Conservation (phyloP, 129 eudicot species). For the Flaveria bidentis region DNA sequence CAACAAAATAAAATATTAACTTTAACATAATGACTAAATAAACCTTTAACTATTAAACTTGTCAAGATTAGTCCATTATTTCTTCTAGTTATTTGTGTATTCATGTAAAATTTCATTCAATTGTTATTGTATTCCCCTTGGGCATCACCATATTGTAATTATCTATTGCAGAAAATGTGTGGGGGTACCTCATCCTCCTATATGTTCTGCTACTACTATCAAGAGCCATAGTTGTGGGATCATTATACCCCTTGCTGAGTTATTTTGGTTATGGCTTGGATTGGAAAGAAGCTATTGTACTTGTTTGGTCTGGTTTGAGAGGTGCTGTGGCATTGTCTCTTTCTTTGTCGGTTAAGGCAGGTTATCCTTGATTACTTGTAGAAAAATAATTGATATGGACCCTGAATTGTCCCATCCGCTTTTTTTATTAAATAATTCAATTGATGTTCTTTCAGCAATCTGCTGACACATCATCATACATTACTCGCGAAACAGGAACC, state of each 20-base stretch:
- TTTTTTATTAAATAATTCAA: neutral
- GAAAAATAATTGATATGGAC: constrained; percentile 1
- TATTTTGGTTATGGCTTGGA: constrained; percentile 92
- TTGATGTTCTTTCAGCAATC: constrained; percentile 63
- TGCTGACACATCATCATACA: constrained; percentile 51
- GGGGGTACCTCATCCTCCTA: constrained; percentile 92
- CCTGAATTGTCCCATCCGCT: neutral
- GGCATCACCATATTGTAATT: constrained; percentile 13
- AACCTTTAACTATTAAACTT: no score
- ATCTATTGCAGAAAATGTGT: constrained; percentile 54
- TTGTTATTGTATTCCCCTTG: neutral
- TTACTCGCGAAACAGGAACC: constrained; percentile 68
- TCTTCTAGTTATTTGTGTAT: constrained; percentile 1
- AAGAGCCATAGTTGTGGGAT: constrained; percentile 60
- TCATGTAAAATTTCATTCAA: neutral
- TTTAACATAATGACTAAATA: no score
- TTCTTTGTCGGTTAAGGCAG: constrained; percentile 85
- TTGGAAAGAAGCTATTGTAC: constrained; percentile 89
- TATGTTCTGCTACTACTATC: constrained; percentile 75
- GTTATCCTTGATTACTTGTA: constrained; percentile 29
- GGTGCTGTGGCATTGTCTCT: constrained; percentile 96
- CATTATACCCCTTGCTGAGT: constrained; percentile 67
- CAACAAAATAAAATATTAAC: no score
- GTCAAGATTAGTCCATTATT: neutral
- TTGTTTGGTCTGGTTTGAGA: constrained; percentile 88